Evolutionary conservation across 257 asterid genomes (phyloP).

Genomic region (Solanum bulbocastanum): DNA sequence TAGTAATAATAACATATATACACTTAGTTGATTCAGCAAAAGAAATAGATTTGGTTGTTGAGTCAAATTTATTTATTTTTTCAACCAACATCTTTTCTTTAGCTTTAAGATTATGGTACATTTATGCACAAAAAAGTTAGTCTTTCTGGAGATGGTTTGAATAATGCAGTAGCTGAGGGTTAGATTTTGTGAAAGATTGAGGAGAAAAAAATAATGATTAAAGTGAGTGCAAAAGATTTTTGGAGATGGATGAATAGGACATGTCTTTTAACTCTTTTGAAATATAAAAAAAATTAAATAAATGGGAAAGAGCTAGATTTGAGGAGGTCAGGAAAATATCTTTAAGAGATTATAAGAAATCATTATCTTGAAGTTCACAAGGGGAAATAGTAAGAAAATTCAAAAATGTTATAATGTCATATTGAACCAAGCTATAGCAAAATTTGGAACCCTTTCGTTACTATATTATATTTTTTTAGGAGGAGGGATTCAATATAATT

Average conservation of each 20-base stretch:
- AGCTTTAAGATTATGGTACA: constrained; percentile 14
- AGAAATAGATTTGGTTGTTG: constrained; percentile 14
- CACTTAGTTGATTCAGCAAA: neutral
- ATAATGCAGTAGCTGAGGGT: neutral
- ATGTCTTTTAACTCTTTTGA: constrained; percentile 5
- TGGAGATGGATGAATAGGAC: constrained; percentile 10
- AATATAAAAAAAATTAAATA: neutral
- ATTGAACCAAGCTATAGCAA: neutral
- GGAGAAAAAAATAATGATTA: constrained; percentile 2
- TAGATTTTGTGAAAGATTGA: constrained; percentile 10
- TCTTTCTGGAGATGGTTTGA: constrained; percentile 1
- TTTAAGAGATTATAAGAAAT: neutral
- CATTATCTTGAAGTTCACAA: neutral
- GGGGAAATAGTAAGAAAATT: neutral
- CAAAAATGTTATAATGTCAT: neutral
- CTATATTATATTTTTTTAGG: neutral
- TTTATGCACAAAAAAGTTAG: neutral
- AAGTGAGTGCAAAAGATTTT: neutral
- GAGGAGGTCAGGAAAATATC: neutral
- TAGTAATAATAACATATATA: neutral
- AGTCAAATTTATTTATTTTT: constrained; percentile 4
- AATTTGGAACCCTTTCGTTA: neutral
- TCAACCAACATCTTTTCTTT: neutral
- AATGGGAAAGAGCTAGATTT: constrained; percentile 3
- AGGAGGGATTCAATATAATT: neutral